phyloP scores from a whole-genome alignment of 345 rosid genomes.

The Tarenaya hassleriana region DNA sequence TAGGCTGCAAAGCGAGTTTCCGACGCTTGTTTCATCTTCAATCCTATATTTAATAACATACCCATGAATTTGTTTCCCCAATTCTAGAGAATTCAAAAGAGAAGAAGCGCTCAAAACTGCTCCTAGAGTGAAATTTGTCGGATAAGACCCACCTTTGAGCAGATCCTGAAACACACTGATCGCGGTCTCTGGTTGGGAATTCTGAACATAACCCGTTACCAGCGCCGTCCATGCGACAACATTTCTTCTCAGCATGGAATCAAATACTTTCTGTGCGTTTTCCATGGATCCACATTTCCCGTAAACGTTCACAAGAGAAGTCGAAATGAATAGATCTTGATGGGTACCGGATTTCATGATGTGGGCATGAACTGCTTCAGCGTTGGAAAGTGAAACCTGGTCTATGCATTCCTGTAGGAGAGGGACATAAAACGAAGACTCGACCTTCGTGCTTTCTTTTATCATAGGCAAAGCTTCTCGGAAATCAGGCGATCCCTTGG shows the following conservation, averaged over 20 bases:
- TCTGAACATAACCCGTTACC: conserved; percentile 46
- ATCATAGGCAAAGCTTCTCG: conserved; percentile 32
- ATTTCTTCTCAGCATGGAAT: conserved; percentile 28
- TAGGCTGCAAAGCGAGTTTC: conserved; percentile 53
- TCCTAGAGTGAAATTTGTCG: conserved; percentile 43
- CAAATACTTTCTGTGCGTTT: conserved; percentile 36
- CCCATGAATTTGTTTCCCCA: conserved; percentile 54
- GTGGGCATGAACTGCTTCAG: conserved; percentile 40
- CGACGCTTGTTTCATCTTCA: conserved; percentile 40
- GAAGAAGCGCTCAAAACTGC: conserved; percentile 45
- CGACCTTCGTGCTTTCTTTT: conserved; percentile 23
- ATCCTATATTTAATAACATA: conserved; percentile 38
- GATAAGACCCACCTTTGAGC: conserved; percentile 40
- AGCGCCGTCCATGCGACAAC: conserved; percentile 42
- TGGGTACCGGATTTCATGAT: conserved; percentile 39
- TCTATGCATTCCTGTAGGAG: conserved; percentile 42
- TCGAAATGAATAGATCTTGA: conserved; percentile 29
- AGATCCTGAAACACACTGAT: conserved; percentile 33
- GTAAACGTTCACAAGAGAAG: conserved; percentile 45
- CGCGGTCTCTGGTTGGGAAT: conserved; percentile 37
- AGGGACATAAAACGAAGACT: conserved; percentile 37
- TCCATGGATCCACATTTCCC: conserved; percentile 39
- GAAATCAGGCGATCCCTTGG: conserved; percentile 22
- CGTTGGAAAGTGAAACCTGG: conserved; percentile 30
- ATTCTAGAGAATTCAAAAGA: conserved; percentile 24